These are phyloP conservation scores for Hericium alpestre DNA, from an alignment of 768 basidiomycete species.

Conservation along the genomic window DNA sequence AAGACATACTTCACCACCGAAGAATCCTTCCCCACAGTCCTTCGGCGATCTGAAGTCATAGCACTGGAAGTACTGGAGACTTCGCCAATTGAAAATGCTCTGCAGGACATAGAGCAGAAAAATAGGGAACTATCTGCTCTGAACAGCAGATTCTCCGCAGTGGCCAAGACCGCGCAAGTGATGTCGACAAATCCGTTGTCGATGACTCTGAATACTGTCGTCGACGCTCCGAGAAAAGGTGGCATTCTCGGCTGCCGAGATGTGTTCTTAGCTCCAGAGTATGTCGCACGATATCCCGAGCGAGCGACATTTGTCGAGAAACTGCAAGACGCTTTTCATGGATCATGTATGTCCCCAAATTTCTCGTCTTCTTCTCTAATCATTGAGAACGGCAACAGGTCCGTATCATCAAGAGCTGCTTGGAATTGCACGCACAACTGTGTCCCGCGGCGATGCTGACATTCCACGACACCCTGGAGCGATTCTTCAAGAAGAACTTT, in stretches of 20 bases:
- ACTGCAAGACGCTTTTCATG: conserved; percentile 65
- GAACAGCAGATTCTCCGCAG: conserved; percentile 61
- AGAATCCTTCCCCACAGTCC: conserved; percentile 83
- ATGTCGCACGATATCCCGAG: conserved; percentile 57
- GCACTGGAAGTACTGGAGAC: conserved; percentile 62
- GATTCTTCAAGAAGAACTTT: conserved; percentile 79
- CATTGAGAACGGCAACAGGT: conserved; percentile 32
- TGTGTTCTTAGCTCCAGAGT: conserved; percentile 64
- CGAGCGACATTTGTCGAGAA: conserved; percentile 62
- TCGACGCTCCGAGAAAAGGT: conserved; percentile 72
- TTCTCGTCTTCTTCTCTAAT: neutral
- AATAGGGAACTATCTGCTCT: conserved; percentile 67
- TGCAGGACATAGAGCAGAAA: conserved; percentile 71
- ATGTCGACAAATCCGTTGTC: conserved; percentile 74
- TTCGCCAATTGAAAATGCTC: conserved; percentile 76
- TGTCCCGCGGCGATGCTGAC: conserved; percentile 83
- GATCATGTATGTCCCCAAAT: conserved; percentile 51
- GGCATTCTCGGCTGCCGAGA: conserved; percentile 71
- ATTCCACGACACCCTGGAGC: conserved; percentile 85
- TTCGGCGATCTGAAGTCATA: conserved; percentile 80
- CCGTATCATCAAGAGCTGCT: conserved; percentile 71
- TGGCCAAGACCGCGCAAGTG: conserved; percentile 64
- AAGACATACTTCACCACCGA: conserved; percentile 84
- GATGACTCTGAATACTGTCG: conserved; percentile 78
- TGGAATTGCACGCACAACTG: conserved; percentile 71